Conservation (phyloP, 768 basidiomycete genomes). For the Terana coerulea region DNA sequence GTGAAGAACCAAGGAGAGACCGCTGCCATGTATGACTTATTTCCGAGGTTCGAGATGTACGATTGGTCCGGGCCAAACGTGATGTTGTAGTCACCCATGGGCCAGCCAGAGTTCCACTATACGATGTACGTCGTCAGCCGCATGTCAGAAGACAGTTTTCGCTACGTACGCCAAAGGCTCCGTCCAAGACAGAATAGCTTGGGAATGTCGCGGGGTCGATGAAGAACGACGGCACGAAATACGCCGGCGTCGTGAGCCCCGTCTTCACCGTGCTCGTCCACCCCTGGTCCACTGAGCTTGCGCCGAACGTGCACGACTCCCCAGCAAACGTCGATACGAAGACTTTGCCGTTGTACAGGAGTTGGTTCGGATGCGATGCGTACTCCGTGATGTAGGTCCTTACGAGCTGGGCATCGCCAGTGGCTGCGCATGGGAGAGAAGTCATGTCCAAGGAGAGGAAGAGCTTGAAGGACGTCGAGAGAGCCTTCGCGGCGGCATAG, state of each 20-base stretch:
- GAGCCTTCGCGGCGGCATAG: slow-evolving; percentile 34
- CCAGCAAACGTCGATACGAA: slow-evolving; percentile 74
- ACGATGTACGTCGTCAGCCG: not conserved
- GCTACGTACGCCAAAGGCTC: slow-evolving; percentile 52
- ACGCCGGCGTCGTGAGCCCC: slow-evolving; percentile 39
- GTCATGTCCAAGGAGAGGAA: slow-evolving; percentile 30
- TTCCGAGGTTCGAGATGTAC: slow-evolving; percentile 19
- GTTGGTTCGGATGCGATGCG: slow-evolving; percentile 54
- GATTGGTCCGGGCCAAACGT: slow-evolving; percentile 20
- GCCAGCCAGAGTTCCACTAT: slow-evolving; percentile 86
- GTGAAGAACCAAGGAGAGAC: slow-evolving; percentile 81
- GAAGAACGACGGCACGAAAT: slow-evolving; percentile 73
- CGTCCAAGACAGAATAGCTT: slow-evolving; percentile 42
- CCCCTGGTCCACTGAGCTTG: slow-evolving; percentile 43
- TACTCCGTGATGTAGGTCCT: slow-evolving; percentile 53
- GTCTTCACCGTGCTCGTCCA: slow-evolving; percentile 55
- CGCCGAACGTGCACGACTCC: slow-evolving; percentile 65
- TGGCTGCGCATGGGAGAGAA: slow-evolving; percentile 48
- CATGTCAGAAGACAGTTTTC: not conserved
- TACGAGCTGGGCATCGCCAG: slow-evolving; percentile 45
- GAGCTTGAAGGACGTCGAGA: slow-evolving; percentile 48
- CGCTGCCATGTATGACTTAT: slow-evolving; percentile 42
- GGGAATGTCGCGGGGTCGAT: slow-evolving; percentile 47
- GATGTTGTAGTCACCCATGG: slow-evolving; percentile 33
- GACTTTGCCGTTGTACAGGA: slow-evolving; percentile 41